phyloP scores from a whole-genome alignment of 306 rosid species.

The Medicago arabica region DNA sequence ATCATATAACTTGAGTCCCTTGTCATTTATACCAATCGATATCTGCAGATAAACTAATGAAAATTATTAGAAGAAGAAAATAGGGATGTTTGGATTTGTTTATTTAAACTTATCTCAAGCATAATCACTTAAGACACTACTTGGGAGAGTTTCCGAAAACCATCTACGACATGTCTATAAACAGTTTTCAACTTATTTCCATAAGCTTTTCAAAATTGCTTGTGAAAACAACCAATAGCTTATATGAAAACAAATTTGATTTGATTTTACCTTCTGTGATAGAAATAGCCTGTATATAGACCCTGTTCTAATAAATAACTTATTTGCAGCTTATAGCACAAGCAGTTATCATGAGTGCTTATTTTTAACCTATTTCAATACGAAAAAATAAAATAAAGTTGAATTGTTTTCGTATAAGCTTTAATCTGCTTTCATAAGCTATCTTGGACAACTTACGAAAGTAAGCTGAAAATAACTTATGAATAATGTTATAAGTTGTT shows the following conservation, averaged over 20 bases:
- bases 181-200: too few species aligned
- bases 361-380: too few species aligned
- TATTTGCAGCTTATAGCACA: neutral
- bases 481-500: too few species aligned
- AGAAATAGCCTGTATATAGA: neutral
- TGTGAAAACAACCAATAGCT: neutral
- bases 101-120: neutral
- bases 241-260: neutral
- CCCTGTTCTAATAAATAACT: too few species aligned
- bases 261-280: too few species aligned
- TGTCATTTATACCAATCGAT: slow-evolving; percentile 69
- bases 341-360: too few species aligned
- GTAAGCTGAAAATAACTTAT: too few species aligned
- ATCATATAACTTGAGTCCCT: slow-evolving; percentile 87
- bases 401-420: too few species aligned
- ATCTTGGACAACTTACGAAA: too few species aligned
- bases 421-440: too few species aligned
- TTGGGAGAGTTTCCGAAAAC: neutral
- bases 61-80: neutral
- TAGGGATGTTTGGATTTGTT: too few species aligned
- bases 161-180: neutral
- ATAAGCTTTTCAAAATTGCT: neutral
- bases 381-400: too few species aligned
- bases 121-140: neutral
- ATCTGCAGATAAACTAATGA: slow-evolving; percentile 53